Evolutionary conservation across 2,329 filamentous ascomycete genomes (phyloP).

Genomic region (Penicillium sp.): DNA sequence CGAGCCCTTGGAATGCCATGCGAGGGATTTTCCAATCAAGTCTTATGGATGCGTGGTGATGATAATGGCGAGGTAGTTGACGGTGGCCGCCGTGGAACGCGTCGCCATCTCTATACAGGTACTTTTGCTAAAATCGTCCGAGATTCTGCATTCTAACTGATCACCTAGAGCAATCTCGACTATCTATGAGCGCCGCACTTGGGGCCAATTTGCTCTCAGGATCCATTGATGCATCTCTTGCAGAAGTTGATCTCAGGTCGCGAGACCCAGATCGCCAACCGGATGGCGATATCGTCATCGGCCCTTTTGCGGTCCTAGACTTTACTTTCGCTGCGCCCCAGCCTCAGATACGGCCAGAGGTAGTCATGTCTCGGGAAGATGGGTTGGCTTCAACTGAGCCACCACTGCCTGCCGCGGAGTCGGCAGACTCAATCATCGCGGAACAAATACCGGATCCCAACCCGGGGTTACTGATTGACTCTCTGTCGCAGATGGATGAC

Average conservation of each 20-base stretch:
- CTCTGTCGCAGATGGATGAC: constrained; percentile 27
- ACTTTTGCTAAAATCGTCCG: background rate
- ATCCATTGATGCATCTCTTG: constrained; percentile 33
- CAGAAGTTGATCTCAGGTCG: constrained; percentile 31
- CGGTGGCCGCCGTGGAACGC: constrained; percentile 19
- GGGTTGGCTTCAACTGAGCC: background rate
- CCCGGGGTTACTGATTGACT: constrained; percentile 19
- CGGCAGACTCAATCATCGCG: background rate
- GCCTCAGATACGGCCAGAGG: too few relatives aligned
- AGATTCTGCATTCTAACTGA: background rate
- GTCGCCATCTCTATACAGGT: constrained; percentile 35
- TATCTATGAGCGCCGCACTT: constrained; percentile 33
- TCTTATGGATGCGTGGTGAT: constrained; percentile 30
- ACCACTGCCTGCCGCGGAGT: background rate
- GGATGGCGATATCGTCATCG: constrained; percentile 25
- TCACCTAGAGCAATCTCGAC: constrained; percentile 26
- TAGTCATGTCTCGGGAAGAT: background rate
- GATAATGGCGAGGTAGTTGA: constrained; percentile 9
- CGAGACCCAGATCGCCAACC: constrained; percentile 19
- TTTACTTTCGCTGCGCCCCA: constrained; percentile 11
- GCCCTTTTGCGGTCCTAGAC: constrained; percentile 32
- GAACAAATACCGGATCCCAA: constrained; percentile 9
- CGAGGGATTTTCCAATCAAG: constrained; percentile 31
- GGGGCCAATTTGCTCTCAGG: constrained; percentile 26
- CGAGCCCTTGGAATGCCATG: constrained; percentile 28